Conservation (phyloP, 2,329 filamentous ascomycete species). For the Diaporthe sp. region DNA sequence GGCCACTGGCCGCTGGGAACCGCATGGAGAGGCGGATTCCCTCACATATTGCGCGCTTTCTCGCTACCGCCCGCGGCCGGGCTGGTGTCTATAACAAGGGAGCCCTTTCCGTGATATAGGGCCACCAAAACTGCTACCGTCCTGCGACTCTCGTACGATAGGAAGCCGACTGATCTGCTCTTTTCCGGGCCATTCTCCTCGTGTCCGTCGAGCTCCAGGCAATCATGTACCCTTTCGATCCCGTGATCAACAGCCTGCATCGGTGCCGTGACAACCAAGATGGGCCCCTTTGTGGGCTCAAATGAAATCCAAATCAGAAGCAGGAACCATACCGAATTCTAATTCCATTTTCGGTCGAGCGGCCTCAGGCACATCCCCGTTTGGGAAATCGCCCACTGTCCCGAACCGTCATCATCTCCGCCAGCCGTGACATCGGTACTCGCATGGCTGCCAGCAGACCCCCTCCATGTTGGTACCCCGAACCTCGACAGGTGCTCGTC, state of each 20-base stretch:
- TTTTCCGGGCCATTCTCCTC: conserved; percentile 21
- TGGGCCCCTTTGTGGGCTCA: conserved; percentile 8
- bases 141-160: conserved; percentile 32
- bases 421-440: conserved; percentile 16
- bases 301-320: conserved; percentile 10
- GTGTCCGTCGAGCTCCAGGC: conserved; percentile 25
- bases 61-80: conserved; percentile 21
- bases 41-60: conserved; percentile 27
- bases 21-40: conserved; percentile 21
- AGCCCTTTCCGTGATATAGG: conserved; percentile 29
- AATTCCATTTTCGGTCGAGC: conserved; percentile 28
- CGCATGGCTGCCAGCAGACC: conserved; percentile 1
- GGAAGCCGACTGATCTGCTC: conserved; percentile 16
- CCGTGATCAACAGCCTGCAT: conserved; percentile 24
- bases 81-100: conserved; percentile 27
- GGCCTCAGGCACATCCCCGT: conserved; percentile 1
- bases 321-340: conserved; percentile 2
- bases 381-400: conserved; percentile 13
- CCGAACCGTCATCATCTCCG: conserved; percentile 10
- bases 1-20: conserved; percentile 1
- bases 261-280: conserved; percentile 19
- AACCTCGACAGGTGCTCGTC: not conserved
- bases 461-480: not conserved
- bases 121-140: conserved; percentile 30
- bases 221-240: conserved; percentile 22